These are phyloP conservation scores for Fusarium nanum DNA, from an alignment of 2,329 filamentous ascomycete species.

Conservation along the genomic window DNA sequence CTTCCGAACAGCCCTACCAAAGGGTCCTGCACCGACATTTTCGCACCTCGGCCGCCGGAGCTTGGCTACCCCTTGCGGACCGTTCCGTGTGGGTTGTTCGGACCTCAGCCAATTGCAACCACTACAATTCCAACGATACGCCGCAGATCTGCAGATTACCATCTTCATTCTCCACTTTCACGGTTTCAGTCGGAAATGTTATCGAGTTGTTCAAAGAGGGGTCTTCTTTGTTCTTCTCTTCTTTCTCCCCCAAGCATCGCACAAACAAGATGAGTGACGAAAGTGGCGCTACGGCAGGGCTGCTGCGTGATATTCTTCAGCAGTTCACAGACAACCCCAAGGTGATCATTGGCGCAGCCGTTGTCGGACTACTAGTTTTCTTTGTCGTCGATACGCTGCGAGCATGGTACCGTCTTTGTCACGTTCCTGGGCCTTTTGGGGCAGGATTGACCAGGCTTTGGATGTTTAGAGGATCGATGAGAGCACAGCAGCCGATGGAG, in stretches of 20 bases:
- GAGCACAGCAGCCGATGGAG: constrained; percentile 40
- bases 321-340: background rate
- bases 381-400: constrained; percentile 30
- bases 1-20: background rate
- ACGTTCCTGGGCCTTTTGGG: constrained; percentile 51
- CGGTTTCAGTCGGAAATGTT: background rate
- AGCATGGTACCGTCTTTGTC: constrained; percentile 49
- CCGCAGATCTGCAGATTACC: background rate
- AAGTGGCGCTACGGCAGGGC: background rate
- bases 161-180: background rate
- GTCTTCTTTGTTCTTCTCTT: background rate
- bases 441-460: constrained; percentile 51
- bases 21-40: background rate
- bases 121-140: background rate
- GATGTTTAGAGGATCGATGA: constrained; percentile 47
- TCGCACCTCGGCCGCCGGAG: background rate
- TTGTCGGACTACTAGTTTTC: background rate
- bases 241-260: background rate
- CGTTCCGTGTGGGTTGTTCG: background rate
- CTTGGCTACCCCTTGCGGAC: background rate
- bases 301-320: constrained; percentile 1
- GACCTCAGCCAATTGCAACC: background rate
- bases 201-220: background rate
- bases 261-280: background rate
- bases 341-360: background rate